phyloP scores from a whole-genome alignment of 2,329 filamentous ascomycete species.

The Chaetomium strumarium region DNA sequence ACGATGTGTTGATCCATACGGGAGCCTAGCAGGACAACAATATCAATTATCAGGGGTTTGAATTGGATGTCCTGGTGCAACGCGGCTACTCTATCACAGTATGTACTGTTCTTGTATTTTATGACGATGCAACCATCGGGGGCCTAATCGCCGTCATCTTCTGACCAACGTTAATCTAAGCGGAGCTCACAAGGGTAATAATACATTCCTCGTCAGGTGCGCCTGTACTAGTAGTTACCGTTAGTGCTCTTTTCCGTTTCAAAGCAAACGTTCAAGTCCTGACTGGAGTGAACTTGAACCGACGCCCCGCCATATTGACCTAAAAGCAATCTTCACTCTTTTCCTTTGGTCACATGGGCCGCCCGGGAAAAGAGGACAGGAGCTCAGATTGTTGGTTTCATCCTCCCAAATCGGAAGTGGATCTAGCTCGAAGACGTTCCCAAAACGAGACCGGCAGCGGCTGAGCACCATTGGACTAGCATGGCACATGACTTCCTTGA shows the following conservation, averaged over 20 bases:
- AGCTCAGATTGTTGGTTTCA: slow-evolving; percentile 12
- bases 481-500: slow-evolving; percentile 12
- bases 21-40: neutral
- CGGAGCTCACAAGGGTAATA: too few species aligned
- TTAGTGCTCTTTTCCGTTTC: slow-evolving; percentile 9
- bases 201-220: neutral
- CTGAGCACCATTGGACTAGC: neutral
- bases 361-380: slow-evolving; percentile 13
- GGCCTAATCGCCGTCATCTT: too few species aligned
- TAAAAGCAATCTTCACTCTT: too few species aligned
- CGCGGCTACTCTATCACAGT: neutral
- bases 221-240: neutral
- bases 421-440: neutral
- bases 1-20: slow-evolving; percentile 8
- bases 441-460: neutral
- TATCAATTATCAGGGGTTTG: neutral
- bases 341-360: neutral
- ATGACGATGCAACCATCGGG: too few species aligned
- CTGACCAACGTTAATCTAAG: too few species aligned
- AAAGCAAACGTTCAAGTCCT: neutral
- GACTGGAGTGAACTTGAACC: neutral
- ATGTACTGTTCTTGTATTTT: too few species aligned
- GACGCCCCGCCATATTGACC: neutral
- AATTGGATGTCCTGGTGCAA: neutral
- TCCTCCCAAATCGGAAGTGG: slow-evolving; percentile 9